Evolutionary conservation across 768 basidiomycete genomes (phyloP), one percentile per base, ranked within the genome.

Genomic region (Clavaria fumosa): DNA sequence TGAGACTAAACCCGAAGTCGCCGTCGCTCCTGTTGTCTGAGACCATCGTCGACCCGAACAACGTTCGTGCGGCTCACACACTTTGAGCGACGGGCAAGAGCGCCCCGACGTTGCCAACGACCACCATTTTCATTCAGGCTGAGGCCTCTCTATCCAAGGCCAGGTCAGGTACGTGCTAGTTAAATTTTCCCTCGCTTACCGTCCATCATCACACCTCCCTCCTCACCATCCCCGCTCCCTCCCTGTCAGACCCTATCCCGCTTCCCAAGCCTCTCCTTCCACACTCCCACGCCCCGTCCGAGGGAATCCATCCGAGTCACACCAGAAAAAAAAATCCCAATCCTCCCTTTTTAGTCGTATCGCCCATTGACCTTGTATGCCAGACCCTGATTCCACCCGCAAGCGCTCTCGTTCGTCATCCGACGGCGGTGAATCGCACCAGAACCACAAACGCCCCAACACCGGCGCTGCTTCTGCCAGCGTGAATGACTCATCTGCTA

Each of bases 381-480:
- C 78, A 82, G 81, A 83, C 69, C 70, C 72, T 66, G 81, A 84
- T 65, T 67, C 69, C 48, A 81, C 67, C 57, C 78, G 82, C 62
- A 86, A 86, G 61, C 72, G 83, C 52, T 86, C 83, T 49, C 83
- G 83, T 54, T 86, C 83, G 37, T 76, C 81, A 42, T 83, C 80
- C 53, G 79, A 82, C 62, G 70, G 64, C 55, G 82, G 84, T 52
- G 67, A 77, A 52, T 75, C 75, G 53, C 83, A 85, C 62, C 69
- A n/a, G n/a, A n/a, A 72, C 47, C 65, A 78, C 58, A 86, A 86
- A 64, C 78, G 83, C 57, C 69, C 78, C 59, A 86, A 86, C 56
- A 86, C 78, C 45, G 83, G 82, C 65, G 67, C 66, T 53, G 57
- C 69, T 43, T 61, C 68, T n/a, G n/a, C n/a, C 43, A 56, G 61